These are phyloP conservation scores for Eragrostis nindensis DNA, from an alignment of 176 grass and related monocot species.

Conservation along the genomic window DNA sequence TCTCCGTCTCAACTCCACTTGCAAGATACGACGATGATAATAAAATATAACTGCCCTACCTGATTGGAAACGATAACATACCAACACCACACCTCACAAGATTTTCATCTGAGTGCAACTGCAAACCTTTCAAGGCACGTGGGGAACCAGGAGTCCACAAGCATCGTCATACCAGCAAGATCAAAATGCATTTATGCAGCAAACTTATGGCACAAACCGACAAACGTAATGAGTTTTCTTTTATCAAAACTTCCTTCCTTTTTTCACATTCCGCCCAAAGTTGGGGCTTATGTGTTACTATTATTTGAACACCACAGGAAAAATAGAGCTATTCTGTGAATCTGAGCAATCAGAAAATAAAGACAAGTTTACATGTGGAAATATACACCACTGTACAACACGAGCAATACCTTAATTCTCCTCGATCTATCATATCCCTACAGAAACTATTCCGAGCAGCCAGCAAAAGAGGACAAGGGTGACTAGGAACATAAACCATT, in stretches of 20 bases:
- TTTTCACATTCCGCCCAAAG: constrained; percentile 14
- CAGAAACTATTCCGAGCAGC: neutral
- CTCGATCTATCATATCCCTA: constrained; percentile 23
- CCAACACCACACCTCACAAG: neutral
- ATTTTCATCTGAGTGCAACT: neutral
- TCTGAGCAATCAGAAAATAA: constrained; percentile 38
- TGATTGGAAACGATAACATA: neutral
- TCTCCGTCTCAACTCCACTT: too few relatives aligned
- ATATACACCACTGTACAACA: constrained; percentile 56
- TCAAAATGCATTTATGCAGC: neutral
- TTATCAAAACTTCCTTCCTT: constrained; percentile 29
- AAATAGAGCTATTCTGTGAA: constrained; percentile 45
- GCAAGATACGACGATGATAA: too few relatives aligned
- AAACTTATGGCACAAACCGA: neutral
- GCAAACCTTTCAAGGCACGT: neutral
- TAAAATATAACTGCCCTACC: too few relatives aligned
- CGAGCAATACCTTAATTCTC: constrained; percentile 40
- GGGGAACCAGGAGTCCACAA: too few relatives aligned
- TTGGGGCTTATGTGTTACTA: constrained; percentile 30
- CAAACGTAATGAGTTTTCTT: neutral
- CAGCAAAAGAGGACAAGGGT: neutral
- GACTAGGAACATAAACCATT: constrained; percentile 19
- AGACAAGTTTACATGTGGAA: constrained; percentile 44
- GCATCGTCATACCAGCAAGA: neutral
- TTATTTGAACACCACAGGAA: constrained; percentile 24